A percentile compares a stretch with the other conserved stretches of the same genome.
These are phyloP conservation scores for Talaromyces funiculosus DNA, from an alignment of 2,329 filamentous ascomycete species.

Conservation along the genomic window DNA sequence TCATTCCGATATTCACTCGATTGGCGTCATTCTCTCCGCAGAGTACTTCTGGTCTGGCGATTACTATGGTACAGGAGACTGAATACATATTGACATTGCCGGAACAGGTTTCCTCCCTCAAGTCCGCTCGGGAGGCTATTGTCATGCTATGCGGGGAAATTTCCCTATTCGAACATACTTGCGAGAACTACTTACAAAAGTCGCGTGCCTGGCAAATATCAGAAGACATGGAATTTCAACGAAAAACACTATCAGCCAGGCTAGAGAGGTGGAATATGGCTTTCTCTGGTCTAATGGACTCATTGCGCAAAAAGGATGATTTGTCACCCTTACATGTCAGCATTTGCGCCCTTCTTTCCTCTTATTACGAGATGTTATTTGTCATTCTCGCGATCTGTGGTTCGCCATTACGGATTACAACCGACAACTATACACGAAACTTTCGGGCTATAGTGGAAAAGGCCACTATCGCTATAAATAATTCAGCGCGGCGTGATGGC, in stretches of 20 bases:
- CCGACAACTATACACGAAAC: conserved; percentile 20
- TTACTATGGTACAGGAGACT: conserved; percentile 16
- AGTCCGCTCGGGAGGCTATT: conserved; percentile 24
- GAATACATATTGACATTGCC: neutral
- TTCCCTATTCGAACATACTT: conserved; percentile 20
- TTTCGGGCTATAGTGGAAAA: conserved; percentile 6
- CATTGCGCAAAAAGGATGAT: neutral
- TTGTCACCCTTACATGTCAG: conserved; percentile 17
- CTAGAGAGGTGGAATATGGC: conserved; percentile 22
- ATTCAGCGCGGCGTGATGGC: conserved; percentile 19
- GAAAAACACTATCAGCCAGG: conserved; percentile 15
- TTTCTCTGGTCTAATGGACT: conserved; percentile 19
- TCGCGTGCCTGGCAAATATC: conserved; percentile 14
- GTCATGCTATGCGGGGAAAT: conserved; percentile 21
- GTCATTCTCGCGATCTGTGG: conserved; percentile 21
- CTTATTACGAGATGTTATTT: conserved; percentile 22
- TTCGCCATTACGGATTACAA: conserved; percentile 18
- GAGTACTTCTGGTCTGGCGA: conserved; percentile 12
- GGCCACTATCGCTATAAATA: conserved; percentile 14
- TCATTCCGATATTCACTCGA: conserved; percentile 27
- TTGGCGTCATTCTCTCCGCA: conserved; percentile 19
- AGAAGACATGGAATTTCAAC: conserved; percentile 15
- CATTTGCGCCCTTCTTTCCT: conserved; percentile 20
- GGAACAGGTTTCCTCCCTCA: conserved; percentile 19
- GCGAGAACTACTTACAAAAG: conserved; percentile 16